Conservation (phyloP, 768 basidiomycete genomes). For the Agrocybe pediades region DNA sequence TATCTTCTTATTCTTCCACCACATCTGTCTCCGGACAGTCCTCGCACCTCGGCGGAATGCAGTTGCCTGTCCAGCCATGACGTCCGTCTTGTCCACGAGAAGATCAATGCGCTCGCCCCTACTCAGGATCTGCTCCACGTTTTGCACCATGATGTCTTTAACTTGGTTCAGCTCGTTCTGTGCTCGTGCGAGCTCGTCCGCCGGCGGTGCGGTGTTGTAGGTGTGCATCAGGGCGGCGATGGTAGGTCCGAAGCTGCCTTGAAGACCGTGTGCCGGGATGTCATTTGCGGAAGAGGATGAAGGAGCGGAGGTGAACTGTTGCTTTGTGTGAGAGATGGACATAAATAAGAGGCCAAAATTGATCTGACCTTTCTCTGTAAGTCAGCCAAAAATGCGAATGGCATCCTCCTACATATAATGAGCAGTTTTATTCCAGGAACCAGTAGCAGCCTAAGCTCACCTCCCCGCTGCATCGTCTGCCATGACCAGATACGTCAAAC, state of each 20-base stretch:
- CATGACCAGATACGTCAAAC: constrained; percentile 89
- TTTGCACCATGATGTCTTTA: constrained; percentile 98
- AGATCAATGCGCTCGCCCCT: constrained; percentile 95
- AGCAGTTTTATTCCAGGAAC: constrained; percentile 1
- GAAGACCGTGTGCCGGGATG: constrained; percentile 63
- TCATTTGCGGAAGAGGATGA: constrained; percentile 62
- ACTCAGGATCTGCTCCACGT: constrained; percentile 93
- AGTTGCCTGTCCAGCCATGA: constrained; percentile 90
- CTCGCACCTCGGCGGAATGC: constrained; percentile 91
- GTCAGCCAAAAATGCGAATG: constrained; percentile 90
- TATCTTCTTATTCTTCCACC: constrained; percentile 83
- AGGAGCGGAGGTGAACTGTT: constrained; percentile 62
- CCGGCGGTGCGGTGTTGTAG: constrained; percentile 87
- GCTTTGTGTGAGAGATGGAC: constrained; percentile 1
- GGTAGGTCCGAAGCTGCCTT: constrained; percentile 69
- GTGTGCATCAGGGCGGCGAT: constrained; percentile 80
- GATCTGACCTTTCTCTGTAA: constrained; percentile 70
- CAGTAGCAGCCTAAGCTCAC: constrained; percentile 39
- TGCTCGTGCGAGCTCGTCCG: constrained; percentile 88
- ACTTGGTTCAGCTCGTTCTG: constrained; percentile 88
- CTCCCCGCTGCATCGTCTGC: constrained; percentile 91
- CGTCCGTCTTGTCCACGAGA: constrained; percentile 96
- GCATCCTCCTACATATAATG: constrained; percentile 65
- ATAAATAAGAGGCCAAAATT: constrained; percentile 3
- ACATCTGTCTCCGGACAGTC: constrained; percentile 81